These are phyloP conservation scores for Trichoderma asperelloides DNA, from an alignment of 495 filamentous ascomycete species.

Conservation along the genomic window DNA sequence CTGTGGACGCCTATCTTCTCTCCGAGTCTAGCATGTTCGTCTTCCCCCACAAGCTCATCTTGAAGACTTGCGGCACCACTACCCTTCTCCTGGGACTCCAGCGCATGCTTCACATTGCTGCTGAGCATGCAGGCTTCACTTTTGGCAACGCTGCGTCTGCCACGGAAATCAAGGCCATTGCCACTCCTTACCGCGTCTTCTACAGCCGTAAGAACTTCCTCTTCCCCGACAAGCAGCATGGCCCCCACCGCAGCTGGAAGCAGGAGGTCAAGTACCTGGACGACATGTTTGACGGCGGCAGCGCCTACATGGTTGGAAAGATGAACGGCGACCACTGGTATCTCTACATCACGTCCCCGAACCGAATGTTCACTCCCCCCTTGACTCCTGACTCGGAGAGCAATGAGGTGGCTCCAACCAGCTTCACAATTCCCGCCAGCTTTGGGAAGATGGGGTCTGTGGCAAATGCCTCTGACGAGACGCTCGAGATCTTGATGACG, in stretches of 20 bases:
- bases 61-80: conserved; percentile 98
- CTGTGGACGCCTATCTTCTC: conserved; percentile 93
- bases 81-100: conserved; percentile 84
- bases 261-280: conserved; percentile 90
- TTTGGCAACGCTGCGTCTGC: conserved; percentile 38
- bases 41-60: conserved; percentile 95
- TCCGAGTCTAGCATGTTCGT: conserved; percentile 99
- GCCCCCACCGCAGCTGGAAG: conserved; percentile 95
- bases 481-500: conserved; percentile 96
- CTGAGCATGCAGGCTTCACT: conserved; percentile 78
- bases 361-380: conserved; percentile 74
- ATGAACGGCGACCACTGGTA: conserved; percentile 99
- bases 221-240: conserved; percentile 88
- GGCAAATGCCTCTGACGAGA: conserved; percentile 62
- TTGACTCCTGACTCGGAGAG: conserved; percentile 49
- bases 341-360: conserved; percentile 86
- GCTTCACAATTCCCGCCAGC: conserved; percentile 60
- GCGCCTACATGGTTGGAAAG: conserved; percentile 98
- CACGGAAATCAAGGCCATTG: conserved; percentile 56
- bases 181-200: conserved; percentile 90
- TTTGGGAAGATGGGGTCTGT: conserved; percentile 43
- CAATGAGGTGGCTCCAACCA: conserved; percentile 23
- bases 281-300: conserved; percentile 79
- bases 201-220: conserved; percentile 99
- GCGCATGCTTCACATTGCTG: conserved; percentile 83